Conservation (phyloP, 768 basidiomycete species). For the Collybia mongolica region DNA sequence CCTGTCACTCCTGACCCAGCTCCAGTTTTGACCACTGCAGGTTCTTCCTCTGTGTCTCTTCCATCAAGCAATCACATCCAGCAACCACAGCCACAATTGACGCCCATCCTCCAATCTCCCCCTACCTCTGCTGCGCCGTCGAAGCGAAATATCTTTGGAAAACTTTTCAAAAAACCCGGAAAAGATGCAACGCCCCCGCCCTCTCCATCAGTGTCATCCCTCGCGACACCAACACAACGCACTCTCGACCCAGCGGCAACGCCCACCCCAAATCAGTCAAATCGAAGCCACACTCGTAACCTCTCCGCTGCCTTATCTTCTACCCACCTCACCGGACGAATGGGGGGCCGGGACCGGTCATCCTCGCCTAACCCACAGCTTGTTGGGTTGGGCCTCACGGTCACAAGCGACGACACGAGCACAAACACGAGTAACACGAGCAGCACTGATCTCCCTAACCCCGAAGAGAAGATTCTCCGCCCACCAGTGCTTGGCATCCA, state of each 20-base stretch:
- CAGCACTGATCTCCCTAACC: background rate
- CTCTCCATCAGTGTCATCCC: conserved; percentile 26
- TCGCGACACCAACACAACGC: conserved; percentile 10
- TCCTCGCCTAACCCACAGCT: conserved; percentile 15
- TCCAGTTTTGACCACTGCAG: conserved; percentile 11
- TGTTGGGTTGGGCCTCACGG: conserved; percentile 12
- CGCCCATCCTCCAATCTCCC: conserved; percentile 6
- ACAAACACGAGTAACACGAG: conserved; percentile 2
- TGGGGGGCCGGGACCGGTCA: conserved; percentile 13
- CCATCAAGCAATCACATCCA: conserved; percentile 2
- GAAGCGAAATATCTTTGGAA: conserved; percentile 67
- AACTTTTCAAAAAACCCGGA: conserved; percentile 60
- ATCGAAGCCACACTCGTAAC: conserved; percentile 14
- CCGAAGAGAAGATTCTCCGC: conserved; percentile 20
- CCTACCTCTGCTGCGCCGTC: conserved; percentile 8
- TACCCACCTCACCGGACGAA: conserved; percentile 1
- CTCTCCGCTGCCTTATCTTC: conserved; percentile 11
- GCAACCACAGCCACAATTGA: conserved; percentile 5
- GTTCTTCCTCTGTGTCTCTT: conserved; percentile 17
- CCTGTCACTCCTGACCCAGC: conserved; percentile 16
- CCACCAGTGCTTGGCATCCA: conserved; percentile 65
- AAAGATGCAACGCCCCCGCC: conserved; percentile 23
- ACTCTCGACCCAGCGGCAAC: conserved; percentile 10
- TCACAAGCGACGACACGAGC: conserved; percentile 8
- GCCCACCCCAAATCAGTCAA: conserved; percentile 5